These are phyloP conservation scores for Bauhinia variegata DNA, from an alignment of 306 rosid species.

Conservation along the genomic window DNA sequence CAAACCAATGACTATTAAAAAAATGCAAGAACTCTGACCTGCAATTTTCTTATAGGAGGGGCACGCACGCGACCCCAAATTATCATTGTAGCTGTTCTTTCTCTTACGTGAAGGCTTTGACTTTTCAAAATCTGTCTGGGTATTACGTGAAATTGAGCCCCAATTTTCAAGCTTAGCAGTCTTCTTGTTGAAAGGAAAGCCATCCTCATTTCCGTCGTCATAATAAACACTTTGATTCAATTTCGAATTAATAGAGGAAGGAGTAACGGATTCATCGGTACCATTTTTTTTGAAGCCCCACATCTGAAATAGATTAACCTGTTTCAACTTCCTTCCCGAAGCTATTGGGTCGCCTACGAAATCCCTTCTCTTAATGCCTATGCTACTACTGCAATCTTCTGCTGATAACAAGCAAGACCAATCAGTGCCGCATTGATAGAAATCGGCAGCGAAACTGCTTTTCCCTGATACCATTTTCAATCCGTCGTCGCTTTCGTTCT, in stretches of 20 bases:
- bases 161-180: conserved; percentile 29
- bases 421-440: conserved; percentile 51
- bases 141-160: conserved; percentile 40
- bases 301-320: conserved; percentile 47
- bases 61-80: conserved; percentile 42
- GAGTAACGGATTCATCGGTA: conserved; percentile 4
- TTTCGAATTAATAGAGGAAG: conserved; percentile 25
- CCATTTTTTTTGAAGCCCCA: conserved; percentile 47
- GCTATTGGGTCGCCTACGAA: neutral
- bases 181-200: conserved; percentile 40
- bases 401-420: conserved; percentile 37
- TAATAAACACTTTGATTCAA: neutral
- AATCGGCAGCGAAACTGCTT: conserved; percentile 48
- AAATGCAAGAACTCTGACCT: conserved; percentile 34
- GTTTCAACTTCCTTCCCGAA: conserved; percentile 54
- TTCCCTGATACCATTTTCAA: neutral
- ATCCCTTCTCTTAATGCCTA: neutral
- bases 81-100: conserved; percentile 24
- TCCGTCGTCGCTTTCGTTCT: neutral
- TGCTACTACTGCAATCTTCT: conserved; percentile 13
- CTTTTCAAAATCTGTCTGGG: conserved; percentile 24
- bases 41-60: conserved; percentile 63
- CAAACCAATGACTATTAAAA: neutral
- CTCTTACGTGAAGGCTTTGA: conserved; percentile 35
- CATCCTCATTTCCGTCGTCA: conserved; percentile 1